Evolutionary conservation across 768 basidiomycete species (phyloP).

Genomic region (Boletales sp.): DNA sequence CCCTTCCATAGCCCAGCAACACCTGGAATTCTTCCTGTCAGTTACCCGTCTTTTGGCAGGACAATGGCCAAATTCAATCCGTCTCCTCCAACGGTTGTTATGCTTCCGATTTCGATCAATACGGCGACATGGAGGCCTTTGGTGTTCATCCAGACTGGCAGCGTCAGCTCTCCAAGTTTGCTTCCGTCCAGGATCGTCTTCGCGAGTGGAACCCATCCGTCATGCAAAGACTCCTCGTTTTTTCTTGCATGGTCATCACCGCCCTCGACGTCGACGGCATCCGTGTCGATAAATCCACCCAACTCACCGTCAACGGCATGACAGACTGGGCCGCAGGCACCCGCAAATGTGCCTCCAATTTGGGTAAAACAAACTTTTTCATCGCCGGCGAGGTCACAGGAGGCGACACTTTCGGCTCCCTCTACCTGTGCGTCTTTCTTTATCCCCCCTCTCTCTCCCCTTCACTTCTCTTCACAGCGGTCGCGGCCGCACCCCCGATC

Average conservation of each 20-base stretch:
- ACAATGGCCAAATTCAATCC: slow-evolving; percentile 54
- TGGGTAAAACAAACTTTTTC: slow-evolving; percentile 85
- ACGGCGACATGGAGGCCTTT: slow-evolving; percentile 95
- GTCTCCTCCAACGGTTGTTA: slow-evolving; percentile 71
- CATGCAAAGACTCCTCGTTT: slow-evolving; percentile 70
- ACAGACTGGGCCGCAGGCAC: slow-evolving; percentile 72
- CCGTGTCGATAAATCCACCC: slow-evolving; percentile 93
- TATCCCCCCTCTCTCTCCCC: background rate
- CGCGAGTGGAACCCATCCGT: slow-evolving; percentile 86
- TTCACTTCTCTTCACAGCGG: slow-evolving; percentile 46
- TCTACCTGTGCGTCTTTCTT: slow-evolving; percentile 65
- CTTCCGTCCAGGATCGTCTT: slow-evolving; percentile 93
- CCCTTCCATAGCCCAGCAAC: slow-evolving; percentile 52
- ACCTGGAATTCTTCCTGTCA: slow-evolving; percentile 68
- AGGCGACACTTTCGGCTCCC: slow-evolving; percentile 83
- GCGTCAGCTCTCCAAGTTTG: slow-evolving; percentile 92
- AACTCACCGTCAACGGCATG: slow-evolving; percentile 81
- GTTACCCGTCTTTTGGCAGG: slow-evolving; percentile 77
- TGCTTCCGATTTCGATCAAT: slow-evolving; percentile 88
- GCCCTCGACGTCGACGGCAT: slow-evolving; percentile 92
- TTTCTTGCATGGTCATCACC: slow-evolving; percentile 83
- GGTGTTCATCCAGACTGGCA: slow-evolving; percentile 95
- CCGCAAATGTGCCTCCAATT: slow-evolving; percentile 62
- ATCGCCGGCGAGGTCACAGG: slow-evolving; percentile 94
- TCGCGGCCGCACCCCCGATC: slow-evolving; percentile 78